phyloP scores from a whole-genome alignment of 805 yeast genomes.

The Torulaspora franciscae region DNA sequence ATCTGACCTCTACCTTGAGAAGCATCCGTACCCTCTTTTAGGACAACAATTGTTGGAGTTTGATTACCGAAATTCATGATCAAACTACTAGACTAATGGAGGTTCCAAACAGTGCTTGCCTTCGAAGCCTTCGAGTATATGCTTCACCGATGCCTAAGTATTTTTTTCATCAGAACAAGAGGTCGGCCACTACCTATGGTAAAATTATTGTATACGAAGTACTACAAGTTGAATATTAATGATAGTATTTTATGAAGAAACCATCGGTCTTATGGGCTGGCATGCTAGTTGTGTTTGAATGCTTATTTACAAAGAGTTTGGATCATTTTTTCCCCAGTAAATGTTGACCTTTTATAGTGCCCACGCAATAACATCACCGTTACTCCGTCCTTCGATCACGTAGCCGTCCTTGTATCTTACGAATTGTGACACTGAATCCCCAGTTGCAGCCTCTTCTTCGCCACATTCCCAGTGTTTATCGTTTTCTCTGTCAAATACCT shows the following conservation, averaged over 20 bases:
- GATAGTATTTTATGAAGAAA: too few species aligned
- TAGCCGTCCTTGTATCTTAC: slow-evolving; percentile 60
- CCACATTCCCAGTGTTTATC: slow-evolving; percentile 54
- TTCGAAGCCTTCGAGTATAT: too few species aligned
- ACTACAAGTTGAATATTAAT: not conserved
- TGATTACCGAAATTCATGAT: slow-evolving; percentile 84
- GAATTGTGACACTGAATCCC: slow-evolving; percentile 34
- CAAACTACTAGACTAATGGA: not conserved
- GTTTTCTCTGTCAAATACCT: slow-evolving; percentile 53
- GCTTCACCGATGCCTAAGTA: slow-evolving; percentile 5
- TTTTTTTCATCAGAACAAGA: slow-evolving; percentile 1
- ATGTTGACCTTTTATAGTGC: slow-evolving; percentile 38
- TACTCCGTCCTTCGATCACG: slow-evolving; percentile 56
- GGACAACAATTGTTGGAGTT: slow-evolving; percentile 96
- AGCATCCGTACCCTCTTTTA: slow-evolving; percentile 96
- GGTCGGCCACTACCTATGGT: slow-evolving; percentile 1
- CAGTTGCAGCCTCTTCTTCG: slow-evolving; percentile 34
- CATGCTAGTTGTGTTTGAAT: not conserved
- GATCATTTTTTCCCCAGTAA: not conserved
- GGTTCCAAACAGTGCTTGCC: not conserved
- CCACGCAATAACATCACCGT: slow-evolving; percentile 63
- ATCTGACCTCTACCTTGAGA: slow-evolving; percentile 97
- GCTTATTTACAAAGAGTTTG: slow-evolving; percentile 2
- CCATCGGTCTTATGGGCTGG: not conserved
- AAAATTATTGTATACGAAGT: slow-evolving; percentile 1